A percentile compares a stretch with the other conserved stretches of the same genome.
These are phyloP conservation scores for Peronospora belbahrii DNA, from an alignment of 352 stramenopile genomes.

Conservation along the genomic window DNA sequence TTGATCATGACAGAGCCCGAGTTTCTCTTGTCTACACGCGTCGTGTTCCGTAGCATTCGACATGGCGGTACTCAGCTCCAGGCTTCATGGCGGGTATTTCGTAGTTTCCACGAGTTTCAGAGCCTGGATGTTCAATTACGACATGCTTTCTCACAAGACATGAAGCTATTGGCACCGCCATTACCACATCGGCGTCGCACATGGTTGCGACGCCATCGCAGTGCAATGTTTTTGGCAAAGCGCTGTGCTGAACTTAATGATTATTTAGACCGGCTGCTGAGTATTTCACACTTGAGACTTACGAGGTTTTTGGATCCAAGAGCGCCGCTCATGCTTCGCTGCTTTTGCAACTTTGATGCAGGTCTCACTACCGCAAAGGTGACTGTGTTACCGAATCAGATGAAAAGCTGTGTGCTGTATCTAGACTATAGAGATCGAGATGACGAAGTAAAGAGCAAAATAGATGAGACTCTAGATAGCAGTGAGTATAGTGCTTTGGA, in stretches of 20 bases:
- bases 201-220: conserved; percentile 55
- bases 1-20: conserved; percentile 76
- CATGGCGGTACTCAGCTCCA: conserved; percentile 43
- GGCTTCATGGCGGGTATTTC: conserved; percentile 53
- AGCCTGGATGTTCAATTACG: conserved; percentile 64
- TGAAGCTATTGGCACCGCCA: conserved; percentile 45
- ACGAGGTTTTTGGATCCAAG: conserved; percentile 64
- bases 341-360: conserved; percentile 79
- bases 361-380: conserved; percentile 40
- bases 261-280: conserved; percentile 43
- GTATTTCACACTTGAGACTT: conserved; percentile 40
- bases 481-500: conserved; percentile 19
- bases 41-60: conserved; percentile 62
- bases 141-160: conserved; percentile 48
- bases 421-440: conserved; percentile 34
- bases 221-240: conserved; percentile 45
- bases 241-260: conserved; percentile 59
- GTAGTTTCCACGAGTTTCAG: conserved; percentile 71
- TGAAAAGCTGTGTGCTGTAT: conserved; percentile 45
- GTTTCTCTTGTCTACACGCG: conserved; percentile 49
- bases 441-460: conserved; percentile 3
- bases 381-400: conserved; percentile 30
- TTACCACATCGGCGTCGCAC: conserved; percentile 41
- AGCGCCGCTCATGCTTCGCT: conserved; percentile 62
- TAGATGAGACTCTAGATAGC: conserved; percentile 12